Base-by-base conservation (phyloP, 305 asterid species). In the Fraxinus sp. region DNA sequence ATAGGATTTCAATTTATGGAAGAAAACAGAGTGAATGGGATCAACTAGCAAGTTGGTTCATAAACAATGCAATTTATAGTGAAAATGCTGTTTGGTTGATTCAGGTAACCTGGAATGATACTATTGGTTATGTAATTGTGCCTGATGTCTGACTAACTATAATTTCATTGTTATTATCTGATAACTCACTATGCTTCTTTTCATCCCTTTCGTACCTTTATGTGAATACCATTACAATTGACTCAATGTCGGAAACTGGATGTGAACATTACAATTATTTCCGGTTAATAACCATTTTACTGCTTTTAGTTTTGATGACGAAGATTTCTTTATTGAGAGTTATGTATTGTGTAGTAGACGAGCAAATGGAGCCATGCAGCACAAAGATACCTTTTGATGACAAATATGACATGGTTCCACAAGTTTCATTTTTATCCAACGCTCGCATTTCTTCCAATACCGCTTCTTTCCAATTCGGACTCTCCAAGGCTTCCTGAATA, bases 1-100 rank as follows among this genome's bases (percentile, higher is more conserved):
- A 93, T 81, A 90, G 98, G 80, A 88, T 94, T 80, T 94, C 98
- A 46, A 80, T 94, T 70, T 94, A 94, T 89, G 98, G 97, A 84
- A 91, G 98, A 87, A 93, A 94, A 80, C 96, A 93, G 85, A 93
- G 97, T 80, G 98, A 94, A 87, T 94, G 98, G 98, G 98, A 94
- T 84, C 97, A 94, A 87, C 89, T 94, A 77, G 98, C 97, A 24
- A 94, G 97, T 86, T 94, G 98, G 97, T 90, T 92, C 79, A 90
- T 94, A 41, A 94, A 94, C 91, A 92, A 94, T 86, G 84, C 82
- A 81, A 86, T 94, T 85, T 89, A 87, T 83, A 93, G 97, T 82
- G 93, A 89, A 83, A 94, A 92, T 89, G 98, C 97, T 83, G 92
- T 94, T 84, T 94, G 98, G 97, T 85, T 93, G 91, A 93, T 94